phyloP scores from a whole-genome alignment of 306 rosid species.

The Prunus kanzakura region DNA sequence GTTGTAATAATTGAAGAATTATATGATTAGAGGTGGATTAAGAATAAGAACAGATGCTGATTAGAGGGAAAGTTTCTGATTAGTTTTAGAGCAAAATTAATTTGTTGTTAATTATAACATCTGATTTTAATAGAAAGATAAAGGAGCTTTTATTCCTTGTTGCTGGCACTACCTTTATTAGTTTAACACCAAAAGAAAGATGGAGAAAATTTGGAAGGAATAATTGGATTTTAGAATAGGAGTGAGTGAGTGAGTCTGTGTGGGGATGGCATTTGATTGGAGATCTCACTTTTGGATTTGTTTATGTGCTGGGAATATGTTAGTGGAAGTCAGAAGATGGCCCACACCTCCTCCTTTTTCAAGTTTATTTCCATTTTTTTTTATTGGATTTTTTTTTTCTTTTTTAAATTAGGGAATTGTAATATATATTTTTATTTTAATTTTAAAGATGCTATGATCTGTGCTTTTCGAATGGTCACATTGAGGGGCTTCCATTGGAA shows the following conservation, averaged over 20 bases:
- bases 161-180: constrained; percentile 72
- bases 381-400: neutral
- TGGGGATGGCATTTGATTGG: constrained; percentile 77
- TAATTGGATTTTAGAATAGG: constrained; percentile 49
- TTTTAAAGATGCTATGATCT: constrained; percentile 50
- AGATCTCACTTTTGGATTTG: constrained; percentile 72
- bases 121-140: constrained; percentile 21
- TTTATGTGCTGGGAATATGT: constrained; percentile 78
- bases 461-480: constrained; percentile 87
- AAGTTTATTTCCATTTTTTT: constrained; percentile 12
- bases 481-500: constrained; percentile 69
- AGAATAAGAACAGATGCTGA: constrained; percentile 53
- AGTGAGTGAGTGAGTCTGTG: constrained; percentile 34
- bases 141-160: constrained; percentile 44
- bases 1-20: constrained; percentile 67
- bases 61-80: constrained; percentile 32
- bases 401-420: constrained; percentile 19
- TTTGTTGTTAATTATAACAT: constrained; percentile 29
- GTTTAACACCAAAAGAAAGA: constrained; percentile 29
- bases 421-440: neutral
- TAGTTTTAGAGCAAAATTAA: constrained; percentile 16
- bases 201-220: constrained; percentile 41
- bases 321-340: constrained; percentile 95
- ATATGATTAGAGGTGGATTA: constrained; percentile 49
- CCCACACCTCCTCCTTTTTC: constrained; percentile 48